Percentiles rank a stretch among this genome's conserved stretches.
Evolutionary conservation across 2,329 filamentous ascomycete genomes (phyloP).

Genomic region (Rhynchosporium agropyri): DNA sequence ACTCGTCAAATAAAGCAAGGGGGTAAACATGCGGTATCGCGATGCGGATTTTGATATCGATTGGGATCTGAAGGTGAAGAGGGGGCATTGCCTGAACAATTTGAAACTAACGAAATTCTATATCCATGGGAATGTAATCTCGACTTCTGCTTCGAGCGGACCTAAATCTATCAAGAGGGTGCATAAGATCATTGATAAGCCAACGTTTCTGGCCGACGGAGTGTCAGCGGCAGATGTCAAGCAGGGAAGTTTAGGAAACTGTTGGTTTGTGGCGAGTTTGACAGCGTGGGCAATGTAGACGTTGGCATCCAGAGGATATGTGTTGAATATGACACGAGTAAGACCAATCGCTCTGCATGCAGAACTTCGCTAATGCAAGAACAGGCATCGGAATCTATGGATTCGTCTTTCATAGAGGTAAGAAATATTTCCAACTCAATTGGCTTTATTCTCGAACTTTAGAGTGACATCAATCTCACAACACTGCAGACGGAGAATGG

Average conservation of each 20-base stretch:
- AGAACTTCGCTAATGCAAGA: constrained; percentile 14
- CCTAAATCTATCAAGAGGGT: constrained; percentile 80
- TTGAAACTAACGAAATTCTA: constrained; percentile 50
- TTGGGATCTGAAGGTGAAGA: constrained; percentile 57
- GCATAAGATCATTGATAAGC: constrained; percentile 73
- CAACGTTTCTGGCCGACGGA: constrained; percentile 77
- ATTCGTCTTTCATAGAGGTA: constrained; percentile 76
- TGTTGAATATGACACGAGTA: constrained; percentile 68
- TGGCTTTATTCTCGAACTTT: background rate
- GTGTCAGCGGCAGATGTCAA: constrained; percentile 77
- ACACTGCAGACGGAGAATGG: constrained; percentile 74
- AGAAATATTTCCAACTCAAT: background rate
- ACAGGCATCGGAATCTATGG: constrained; percentile 77
- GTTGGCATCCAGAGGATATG: constrained; percentile 73
- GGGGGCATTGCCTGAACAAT: constrained; percentile 42
- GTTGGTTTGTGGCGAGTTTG: constrained; percentile 82
- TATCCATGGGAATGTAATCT: constrained; percentile 49
- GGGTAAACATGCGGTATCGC: constrained; percentile 81
- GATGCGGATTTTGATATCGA: constrained; percentile 74
- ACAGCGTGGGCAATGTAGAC: constrained; percentile 72
- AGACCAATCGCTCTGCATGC: constrained; percentile 1
- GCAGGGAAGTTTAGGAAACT: constrained; percentile 79
- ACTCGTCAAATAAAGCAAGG: constrained; percentile 66
- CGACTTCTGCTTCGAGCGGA: constrained; percentile 52
- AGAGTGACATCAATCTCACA: background rate